These are phyloP conservation scores for Phytomonas francai DNA, from an alignment of 208 protist species.

Conservation along the genomic window DNA sequence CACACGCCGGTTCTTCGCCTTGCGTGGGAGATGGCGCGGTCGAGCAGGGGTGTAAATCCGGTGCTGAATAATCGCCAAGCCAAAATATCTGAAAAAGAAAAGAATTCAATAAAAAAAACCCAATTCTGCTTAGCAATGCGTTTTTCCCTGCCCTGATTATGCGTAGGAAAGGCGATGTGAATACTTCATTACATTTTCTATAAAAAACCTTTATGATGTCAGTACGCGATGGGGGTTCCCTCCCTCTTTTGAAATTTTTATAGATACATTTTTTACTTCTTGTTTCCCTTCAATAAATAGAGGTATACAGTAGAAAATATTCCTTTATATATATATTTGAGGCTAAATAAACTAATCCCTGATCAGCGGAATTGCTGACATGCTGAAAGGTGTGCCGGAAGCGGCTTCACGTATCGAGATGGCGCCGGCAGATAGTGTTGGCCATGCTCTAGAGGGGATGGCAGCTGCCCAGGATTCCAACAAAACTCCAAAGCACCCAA, in stretches of 20 bases:
- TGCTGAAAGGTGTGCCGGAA: conserved; percentile 9
- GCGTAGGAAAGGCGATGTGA: background rate
- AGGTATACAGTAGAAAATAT: background rate
- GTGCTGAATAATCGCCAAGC: background rate
- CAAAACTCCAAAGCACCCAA: background rate
- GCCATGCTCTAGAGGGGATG: background rate
- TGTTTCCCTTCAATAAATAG: background rate
- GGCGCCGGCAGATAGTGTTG: conserved; percentile 8
- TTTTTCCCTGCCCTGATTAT: background rate
- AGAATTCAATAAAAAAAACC: background rate
- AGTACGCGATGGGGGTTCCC: background rate
- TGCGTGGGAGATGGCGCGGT: conserved; percentile 10
- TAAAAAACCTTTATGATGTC: background rate
- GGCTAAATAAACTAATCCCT: background rate
- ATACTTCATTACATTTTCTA: background rate
- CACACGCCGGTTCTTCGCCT: conserved; percentile 29
- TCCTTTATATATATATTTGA: background rate
- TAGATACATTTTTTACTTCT: background rate
- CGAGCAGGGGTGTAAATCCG: background rate
- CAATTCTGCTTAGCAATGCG: background rate
- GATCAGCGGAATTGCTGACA: conserved; percentile 17
- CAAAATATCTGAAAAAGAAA: background rate
- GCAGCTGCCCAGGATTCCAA: background rate
- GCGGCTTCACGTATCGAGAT: conserved; percentile 16
- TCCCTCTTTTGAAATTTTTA: background rate